These are phyloP conservation scores for Protea cynaroides DNA, from an alignment of 164 flowering plant genomes.

Conservation along the genomic window DNA sequence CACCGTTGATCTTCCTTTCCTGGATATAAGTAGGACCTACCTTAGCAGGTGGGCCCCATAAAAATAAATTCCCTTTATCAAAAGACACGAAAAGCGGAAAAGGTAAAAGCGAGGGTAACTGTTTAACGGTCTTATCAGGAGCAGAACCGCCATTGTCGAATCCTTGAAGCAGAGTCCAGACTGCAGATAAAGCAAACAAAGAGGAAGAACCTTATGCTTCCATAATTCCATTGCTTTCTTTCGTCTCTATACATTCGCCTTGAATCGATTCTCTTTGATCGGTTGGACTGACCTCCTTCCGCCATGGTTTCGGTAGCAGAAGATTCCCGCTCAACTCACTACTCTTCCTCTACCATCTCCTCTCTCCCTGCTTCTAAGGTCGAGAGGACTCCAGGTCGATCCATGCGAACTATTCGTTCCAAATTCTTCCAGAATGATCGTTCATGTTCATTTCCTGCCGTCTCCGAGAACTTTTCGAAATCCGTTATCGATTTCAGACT, in stretches of 20 bases:
- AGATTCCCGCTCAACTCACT: slow-evolving; percentile 10
- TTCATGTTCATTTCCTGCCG: slow-evolving; percentile 18
- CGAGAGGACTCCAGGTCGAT: slow-evolving; percentile 49
- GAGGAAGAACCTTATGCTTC: background rate
- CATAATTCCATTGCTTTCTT: too few species aligned
- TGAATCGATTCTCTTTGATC: background rate
- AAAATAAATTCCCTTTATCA: too few species aligned
- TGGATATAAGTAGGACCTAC: too few species aligned
- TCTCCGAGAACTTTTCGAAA: slow-evolving; percentile 65
- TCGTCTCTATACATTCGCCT: too few species aligned
- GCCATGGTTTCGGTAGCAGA: slow-evolving; percentile 3
- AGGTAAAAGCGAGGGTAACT: too few species aligned
- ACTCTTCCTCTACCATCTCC: slow-evolving; percentile 17
- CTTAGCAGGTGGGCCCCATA: too few species aligned
- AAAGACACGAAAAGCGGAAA: too few species aligned
- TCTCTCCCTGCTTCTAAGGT: slow-evolving; percentile 21
- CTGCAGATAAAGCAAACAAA: background rate
- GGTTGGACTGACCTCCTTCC: background rate
- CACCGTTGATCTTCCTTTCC: too few species aligned
- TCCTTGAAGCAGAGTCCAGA: too few species aligned
- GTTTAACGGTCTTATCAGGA: too few species aligned
- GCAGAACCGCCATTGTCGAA: background rate
- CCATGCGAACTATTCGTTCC: slow-evolving; percentile 87
- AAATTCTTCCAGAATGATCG: slow-evolving; percentile 31
- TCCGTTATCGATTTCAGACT: slow-evolving; percentile 76